Evolutionary conservation across 2,329 filamentous ascomycete genomes (phyloP), one percentile per base, ranked within the genome.

Genomic region (Graphilbum ipis-grandicollis): DNA sequence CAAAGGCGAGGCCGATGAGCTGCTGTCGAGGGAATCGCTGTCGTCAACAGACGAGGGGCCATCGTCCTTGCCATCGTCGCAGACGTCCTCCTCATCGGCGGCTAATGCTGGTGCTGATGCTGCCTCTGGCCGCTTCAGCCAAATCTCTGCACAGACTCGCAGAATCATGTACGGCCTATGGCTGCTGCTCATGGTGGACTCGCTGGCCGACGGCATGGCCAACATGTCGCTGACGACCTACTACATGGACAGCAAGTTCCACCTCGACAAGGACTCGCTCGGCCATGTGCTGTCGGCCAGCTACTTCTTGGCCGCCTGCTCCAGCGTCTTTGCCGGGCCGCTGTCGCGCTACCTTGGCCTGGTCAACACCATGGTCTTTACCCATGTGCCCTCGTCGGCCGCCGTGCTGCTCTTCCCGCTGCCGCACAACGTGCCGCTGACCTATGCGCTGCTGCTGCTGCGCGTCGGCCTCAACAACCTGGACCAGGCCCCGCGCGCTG

Each of bases 401-500:
- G 69, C 73, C 0, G 68, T 77, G 1, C 48, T 75, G 4, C 47
- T 76, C 5, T 75, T 79, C 37, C 72, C 74, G 0, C 48, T 67
- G 1, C 68, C 74, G 0, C 55, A 53, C 6, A 56, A 54, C 2
- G 54, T 75, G 2, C 59, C 59, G 29, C 48, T 69, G 31, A 68
- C 71, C 0, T 63, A 71, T 1, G 57, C 57, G 0, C 56, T 79
- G 0, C 55, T 80, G 1, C 59, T 76, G 19, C 50, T 79, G 17
- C 63, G 75, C 5, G 61, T 71, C 3, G 70, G 70, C 0, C 56
- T 79, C 32, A 79, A 79, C 47, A 73, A 67, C 43, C 78, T 80
- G 71, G 75, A 79, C 43, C 75, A 79, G 55, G 74, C 71, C 0
- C 75, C 75, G 0, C 61, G 75, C 2, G 59, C 73, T 1, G 74